These are phyloP conservation scores for Picochlorum costavermella DNA, from an alignment of 139 green algal species.

Conservation along the genomic window DNA sequence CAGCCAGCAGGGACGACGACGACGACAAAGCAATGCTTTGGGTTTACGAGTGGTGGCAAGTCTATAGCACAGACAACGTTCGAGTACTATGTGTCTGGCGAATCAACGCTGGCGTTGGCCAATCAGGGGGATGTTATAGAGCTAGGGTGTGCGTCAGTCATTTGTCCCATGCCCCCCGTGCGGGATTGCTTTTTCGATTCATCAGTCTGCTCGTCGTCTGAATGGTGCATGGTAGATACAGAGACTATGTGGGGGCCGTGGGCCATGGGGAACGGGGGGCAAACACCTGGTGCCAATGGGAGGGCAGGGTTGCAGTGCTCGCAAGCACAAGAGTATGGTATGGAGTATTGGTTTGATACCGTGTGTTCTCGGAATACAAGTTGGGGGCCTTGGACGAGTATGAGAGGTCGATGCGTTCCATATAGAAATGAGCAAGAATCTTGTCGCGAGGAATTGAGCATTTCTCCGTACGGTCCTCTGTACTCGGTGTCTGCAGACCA, in stretches of 20 bases:
- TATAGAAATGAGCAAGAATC: constrained; percentile 3
- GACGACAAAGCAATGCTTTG: too few species aligned
- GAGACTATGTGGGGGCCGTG: constrained; percentile 3
- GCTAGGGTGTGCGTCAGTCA: neutral
- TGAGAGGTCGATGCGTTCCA: constrained; percentile 3
- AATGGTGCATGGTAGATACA: neutral
- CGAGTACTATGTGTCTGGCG: neutral
- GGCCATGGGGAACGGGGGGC: neutral
- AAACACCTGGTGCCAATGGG: neutral
- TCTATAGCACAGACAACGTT: neutral
- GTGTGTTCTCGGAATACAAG: constrained; percentile 2
- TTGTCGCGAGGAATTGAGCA: neutral
- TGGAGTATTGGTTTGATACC: neutral
- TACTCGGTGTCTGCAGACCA: neutral
- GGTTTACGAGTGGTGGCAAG: neutral
- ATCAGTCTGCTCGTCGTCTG: neutral
- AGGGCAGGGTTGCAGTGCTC: neutral
- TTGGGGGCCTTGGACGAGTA: neutral
- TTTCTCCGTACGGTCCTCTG: neutral
- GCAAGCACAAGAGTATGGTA: neutral
- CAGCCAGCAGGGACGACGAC: too few species aligned
- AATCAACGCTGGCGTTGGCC: neutral
- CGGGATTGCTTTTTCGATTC: constrained; percentile 1
- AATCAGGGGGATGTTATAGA: neutral
- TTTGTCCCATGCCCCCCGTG: neutral